These are phyloP conservation scores for Helotiales sp. DNA, from an alignment of 2,329 filamentous ascomycete species.

Conservation along the genomic window DNA sequence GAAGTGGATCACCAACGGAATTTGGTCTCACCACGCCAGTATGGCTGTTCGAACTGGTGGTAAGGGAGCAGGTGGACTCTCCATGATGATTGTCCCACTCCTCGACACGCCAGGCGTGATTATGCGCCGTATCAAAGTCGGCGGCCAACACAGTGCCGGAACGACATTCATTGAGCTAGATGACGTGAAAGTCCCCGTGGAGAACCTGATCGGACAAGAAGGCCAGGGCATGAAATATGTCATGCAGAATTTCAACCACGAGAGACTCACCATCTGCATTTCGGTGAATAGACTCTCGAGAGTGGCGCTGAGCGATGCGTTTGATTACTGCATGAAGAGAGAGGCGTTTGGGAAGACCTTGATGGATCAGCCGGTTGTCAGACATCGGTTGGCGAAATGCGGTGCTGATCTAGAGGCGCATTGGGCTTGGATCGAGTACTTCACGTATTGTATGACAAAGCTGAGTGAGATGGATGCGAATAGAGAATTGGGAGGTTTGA, in stretches of 20 bases:
- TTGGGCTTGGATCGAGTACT: constrained; percentile 75
- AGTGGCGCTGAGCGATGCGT: constrained; percentile 63
- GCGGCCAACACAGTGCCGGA: constrained; percentile 67
- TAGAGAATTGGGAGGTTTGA: constrained; percentile 70
- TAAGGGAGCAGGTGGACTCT: constrained; percentile 66
- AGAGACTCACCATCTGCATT: constrained; percentile 70
- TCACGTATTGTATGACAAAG: constrained; percentile 70
- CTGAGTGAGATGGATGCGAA: constrained; percentile 64
- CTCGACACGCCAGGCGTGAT: constrained; percentile 68
- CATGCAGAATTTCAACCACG: constrained; percentile 83
- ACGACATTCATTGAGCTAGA: constrained; percentile 80
- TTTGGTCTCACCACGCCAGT: constrained; percentile 69
- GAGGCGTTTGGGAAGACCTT: constrained; percentile 72
- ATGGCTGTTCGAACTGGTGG: constrained; percentile 76
- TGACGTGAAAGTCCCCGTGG: constrained; percentile 72
- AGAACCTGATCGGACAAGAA: constrained; percentile 72
- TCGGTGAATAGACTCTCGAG: constrained; percentile 65
- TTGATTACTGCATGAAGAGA: constrained; percentile 67
- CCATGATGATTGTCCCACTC: constrained; percentile 72
- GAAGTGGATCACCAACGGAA: constrained; percentile 79
- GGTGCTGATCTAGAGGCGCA: constrained; percentile 71
- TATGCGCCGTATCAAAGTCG: constrained; percentile 70
- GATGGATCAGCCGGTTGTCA: constrained; percentile 76
- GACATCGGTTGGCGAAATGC: constrained; percentile 73
- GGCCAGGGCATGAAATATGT: constrained; percentile 75